Evolutionary conservation across 768 basidiomycete genomes (phyloP), one percentile per base, ranked within the genome.

Genomic region (Mycena rosella): DNA sequence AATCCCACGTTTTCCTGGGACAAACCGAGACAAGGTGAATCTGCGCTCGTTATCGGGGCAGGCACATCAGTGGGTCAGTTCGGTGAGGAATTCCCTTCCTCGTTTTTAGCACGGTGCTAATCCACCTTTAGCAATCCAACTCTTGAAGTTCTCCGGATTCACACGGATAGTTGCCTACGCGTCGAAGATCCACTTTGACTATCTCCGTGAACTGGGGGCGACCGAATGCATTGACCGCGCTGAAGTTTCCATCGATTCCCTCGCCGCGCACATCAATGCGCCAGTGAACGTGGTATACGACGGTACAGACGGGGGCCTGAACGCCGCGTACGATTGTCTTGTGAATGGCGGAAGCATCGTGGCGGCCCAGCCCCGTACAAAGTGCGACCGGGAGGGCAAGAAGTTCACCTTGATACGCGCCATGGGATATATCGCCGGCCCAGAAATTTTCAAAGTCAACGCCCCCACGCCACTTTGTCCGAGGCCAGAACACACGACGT

Each of bases 71-170:
- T n/a, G n/a, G n/a, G n/a, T n/a, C n/a, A n/a, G n/a, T n/a, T n/a
- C n/a, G n/a, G n/a, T n/a, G n/a, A n/a, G n/a, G n/a, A n/a, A n/a
- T n/a, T n/a, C n/a, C n/a, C n/a, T n/a, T n/a, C n/a, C n/a, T n/a
- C n/a, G n/a, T n/a, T n/a, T n/a, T n/a, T n/a, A n/a, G n/a, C n/a
- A n/a, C 45, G 34, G 49, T 54, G 3, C 53, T 60, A 36, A 6
- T 17, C 9, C 5, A n/a, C n/a, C n/a, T n/a, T n/a, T 29, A 53
- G 82, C 68, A 18, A 77, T 84, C 53, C 82, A 83, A 71, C 60
- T 83, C 0, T 80, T 80, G 9, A 81, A 78, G 68, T 75, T 82
- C 63, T 80, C 80, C 10, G 83, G 83, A 36, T 84, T 83, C 68
- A 79, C 77, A 7, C 78, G 77, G 9, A 79, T 79, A 60, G 74